Percentiles rank a stretch among this genome's conserved stretches.
These are phyloP conservation scores for Massariosphaeria phaeospora DNA, from an alignment of 495 filamentous ascomycete genomes.

Conservation along the genomic window DNA sequence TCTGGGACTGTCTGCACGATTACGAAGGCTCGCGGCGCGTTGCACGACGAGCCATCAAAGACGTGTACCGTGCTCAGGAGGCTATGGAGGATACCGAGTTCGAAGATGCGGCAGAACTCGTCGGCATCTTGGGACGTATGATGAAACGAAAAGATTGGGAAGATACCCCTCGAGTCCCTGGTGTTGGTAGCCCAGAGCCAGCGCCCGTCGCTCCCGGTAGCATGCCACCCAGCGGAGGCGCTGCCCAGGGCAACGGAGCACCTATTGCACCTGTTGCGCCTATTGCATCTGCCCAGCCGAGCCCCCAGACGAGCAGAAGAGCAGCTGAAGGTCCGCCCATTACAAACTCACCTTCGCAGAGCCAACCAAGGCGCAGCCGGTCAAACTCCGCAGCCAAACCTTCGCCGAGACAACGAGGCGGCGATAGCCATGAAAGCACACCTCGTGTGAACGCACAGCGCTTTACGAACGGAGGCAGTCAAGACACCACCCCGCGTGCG, in stretches of 20 bases:
- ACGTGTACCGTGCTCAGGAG: conserved; percentile 85
- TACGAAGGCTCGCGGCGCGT: conserved; percentile 63
- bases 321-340: conserved; percentile 24
- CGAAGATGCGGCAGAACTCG: conserved; percentile 49
- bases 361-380: conserved; percentile 13
- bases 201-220: conserved; percentile 5
- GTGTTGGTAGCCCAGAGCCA: conserved; percentile 22
- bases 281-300: conserved; percentile 2
- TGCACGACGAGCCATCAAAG: conserved; percentile 76
- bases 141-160: conserved; percentile 41
- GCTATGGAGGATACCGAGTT: conserved; percentile 80
- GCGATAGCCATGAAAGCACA: conserved; percentile 18
- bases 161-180: conserved; percentile 29
- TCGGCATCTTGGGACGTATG: conserved; percentile 44
- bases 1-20: conserved; percentile 91
- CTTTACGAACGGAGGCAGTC: conserved; percentile 27
- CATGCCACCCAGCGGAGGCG: conserved; percentile 7
- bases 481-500: conserved; percentile 32
- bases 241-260: background rate
- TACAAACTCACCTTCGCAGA: conserved; percentile 9
- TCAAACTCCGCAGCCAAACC: conserved; percentile 15
- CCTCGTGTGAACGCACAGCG: conserved; percentile 16
- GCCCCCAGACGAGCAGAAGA: conserved; percentile 2
- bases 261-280: background rate
- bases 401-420: background rate